phyloP scores from a whole-genome alignment of 495 filamentous ascomycete genomes.

The Neurospora sp. region DNA sequence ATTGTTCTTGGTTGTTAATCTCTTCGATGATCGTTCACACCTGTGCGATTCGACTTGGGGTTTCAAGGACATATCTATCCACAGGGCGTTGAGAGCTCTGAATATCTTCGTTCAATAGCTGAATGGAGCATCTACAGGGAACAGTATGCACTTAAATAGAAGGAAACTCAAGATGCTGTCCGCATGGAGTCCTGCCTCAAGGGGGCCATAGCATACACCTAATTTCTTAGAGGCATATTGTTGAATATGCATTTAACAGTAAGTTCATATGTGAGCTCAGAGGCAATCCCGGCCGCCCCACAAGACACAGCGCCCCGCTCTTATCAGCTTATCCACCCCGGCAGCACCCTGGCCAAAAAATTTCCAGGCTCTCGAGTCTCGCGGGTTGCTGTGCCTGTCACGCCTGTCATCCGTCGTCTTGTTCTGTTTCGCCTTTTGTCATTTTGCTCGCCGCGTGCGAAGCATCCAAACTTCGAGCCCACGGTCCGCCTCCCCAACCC shows the following conservation, averaged over 20 bases:
- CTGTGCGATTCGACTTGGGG: not conserved
- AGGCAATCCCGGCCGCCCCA: not conserved
- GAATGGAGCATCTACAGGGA: not conserved
- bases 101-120: not conserved
- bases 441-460: not conserved
- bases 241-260: not conserved
- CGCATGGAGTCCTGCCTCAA: not conserved
- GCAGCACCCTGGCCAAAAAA: slow-evolving; percentile 20
- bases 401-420: not conserved
- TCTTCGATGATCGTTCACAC: not conserved
- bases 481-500: not conserved
- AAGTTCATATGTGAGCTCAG: not conserved
- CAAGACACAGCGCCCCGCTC: not conserved
- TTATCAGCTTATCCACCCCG: slow-evolving; percentile 25
- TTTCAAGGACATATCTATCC: not conserved
- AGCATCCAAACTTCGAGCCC: not conserved
- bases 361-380: slow-evolving; percentile 1
- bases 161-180: not conserved
- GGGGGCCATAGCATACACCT: not conserved
- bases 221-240: not conserved
- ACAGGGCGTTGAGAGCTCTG: not conserved
- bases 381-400: not conserved
- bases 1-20: not conserved
- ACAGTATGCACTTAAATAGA: not conserved
- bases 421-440: not conserved